phyloP scores from a whole-genome alignment of 2,329 filamentous ascomycete species.

The Fusarium papillatum region DNA sequence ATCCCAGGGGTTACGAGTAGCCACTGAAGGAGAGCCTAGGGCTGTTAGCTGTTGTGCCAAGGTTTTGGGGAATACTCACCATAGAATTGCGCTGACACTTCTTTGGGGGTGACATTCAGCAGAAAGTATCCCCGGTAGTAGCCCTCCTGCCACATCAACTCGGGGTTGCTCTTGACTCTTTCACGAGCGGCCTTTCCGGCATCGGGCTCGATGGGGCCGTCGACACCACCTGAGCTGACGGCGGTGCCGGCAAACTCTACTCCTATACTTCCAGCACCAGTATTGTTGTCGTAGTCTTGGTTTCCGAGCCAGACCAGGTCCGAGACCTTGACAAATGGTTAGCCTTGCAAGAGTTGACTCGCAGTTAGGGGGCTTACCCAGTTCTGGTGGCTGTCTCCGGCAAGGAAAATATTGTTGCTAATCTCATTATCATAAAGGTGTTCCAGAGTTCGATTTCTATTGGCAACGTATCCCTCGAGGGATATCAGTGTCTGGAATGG shows the following conservation, averaged over 20 bases:
- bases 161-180: constrained; percentile 62
- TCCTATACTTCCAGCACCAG: constrained; percentile 68
- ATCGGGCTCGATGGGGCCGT: constrained; percentile 61
- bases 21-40: constrained; percentile 63
- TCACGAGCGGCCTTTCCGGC: constrained; percentile 28
- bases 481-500: background rate
- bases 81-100: constrained; percentile 75
- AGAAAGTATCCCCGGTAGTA: constrained; percentile 84
- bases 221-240: constrained; percentile 54
- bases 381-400: constrained; percentile 74
- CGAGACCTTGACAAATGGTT: constrained; percentile 66
- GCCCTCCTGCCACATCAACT: constrained; percentile 80
- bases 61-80: constrained; percentile 47
- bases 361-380: constrained; percentile 16
- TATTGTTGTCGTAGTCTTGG: constrained; percentile 64
- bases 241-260: constrained; percentile 78
- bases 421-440: constrained; percentile 78
- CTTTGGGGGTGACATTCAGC: constrained; percentile 68
- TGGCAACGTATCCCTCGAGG: constrained; percentile 71
- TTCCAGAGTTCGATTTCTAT: constrained; percentile 78
- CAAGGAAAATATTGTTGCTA: constrained; percentile 79
- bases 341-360: background rate
- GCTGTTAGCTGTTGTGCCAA: background rate
- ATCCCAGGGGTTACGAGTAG: constrained; percentile 72
- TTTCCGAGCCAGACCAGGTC: constrained; percentile 71